Evolutionary conservation across 1,139 yeast species (phyloP).

Genomic region (Blastobotrys aristatus): DNA sequence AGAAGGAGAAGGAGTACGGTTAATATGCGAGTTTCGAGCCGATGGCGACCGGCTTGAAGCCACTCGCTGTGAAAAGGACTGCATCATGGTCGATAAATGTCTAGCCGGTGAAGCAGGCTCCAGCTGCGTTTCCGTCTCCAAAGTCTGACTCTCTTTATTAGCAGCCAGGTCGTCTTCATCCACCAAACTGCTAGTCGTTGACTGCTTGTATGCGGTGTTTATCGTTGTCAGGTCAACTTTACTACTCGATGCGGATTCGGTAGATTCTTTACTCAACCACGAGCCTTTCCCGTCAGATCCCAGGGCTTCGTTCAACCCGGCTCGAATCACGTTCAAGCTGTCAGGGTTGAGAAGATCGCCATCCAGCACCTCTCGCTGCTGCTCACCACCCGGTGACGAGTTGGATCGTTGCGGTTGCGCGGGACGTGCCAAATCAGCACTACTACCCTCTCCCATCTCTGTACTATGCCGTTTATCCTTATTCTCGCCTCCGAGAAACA

Average conservation of each 20-base stretch:
- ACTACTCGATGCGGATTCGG: neutral
- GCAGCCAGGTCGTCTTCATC: constrained; percentile 9
- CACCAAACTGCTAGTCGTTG: neutral
- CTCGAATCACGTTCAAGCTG: constrained; percentile 19
- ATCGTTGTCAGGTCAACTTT: neutral
- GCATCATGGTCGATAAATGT: constrained; percentile 13
- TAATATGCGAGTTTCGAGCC: neutral
- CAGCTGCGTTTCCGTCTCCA: neutral
- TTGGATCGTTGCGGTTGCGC: neutral
- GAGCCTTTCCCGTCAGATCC: constrained; percentile 23
- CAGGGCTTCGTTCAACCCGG: constrained; percentile 26
- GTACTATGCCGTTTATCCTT: neutral
- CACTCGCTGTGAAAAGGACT: constrained; percentile 13
- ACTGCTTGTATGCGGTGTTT: neutral
- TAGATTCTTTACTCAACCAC: constrained; percentile 17
- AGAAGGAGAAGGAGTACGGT: too few relatives aligned
- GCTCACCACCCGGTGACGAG: neutral
- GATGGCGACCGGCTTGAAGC: constrained; percentile 5
- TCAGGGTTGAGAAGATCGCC: constrained; percentile 14
- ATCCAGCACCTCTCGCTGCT: constrained; percentile 11
- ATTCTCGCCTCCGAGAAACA: constrained; percentile 11
- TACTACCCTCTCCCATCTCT: neutral
- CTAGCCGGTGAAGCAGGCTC: constrained; percentile 8
- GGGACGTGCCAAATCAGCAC: neutral
- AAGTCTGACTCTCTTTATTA: neutral